phyloP scores from a whole-genome alignment of 257 asterid species.

The Plantago elongata region DNA sequence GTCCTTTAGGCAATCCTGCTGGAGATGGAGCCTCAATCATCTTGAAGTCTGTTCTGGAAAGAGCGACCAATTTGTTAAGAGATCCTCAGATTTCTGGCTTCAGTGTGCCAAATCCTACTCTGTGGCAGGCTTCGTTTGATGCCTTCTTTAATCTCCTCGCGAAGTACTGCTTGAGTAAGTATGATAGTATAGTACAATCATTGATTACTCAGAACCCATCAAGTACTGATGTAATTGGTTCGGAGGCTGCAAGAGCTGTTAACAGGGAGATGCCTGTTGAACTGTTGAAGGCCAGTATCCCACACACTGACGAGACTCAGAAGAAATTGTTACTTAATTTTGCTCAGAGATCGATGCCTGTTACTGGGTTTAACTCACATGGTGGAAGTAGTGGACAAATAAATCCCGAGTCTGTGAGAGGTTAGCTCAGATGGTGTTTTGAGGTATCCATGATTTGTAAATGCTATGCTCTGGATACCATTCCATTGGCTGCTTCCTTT shows the following conservation, averaged over 20 bases:
- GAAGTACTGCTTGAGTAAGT: slow-evolving; percentile 67
- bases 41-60: slow-evolving; percentile 67
- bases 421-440: slow-evolving; percentile 17
- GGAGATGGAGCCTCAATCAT: slow-evolving; percentile 87
- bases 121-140: slow-evolving; percentile 94
- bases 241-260: slow-evolving; percentile 79
- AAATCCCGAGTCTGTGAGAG: slow-evolving; percentile 39
- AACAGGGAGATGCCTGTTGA: slow-evolving; percentile 92
- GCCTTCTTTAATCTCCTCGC: slow-evolving; percentile 86
- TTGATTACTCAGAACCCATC: slow-evolving; percentile 43
- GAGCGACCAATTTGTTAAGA: slow-evolving; percentile 54
- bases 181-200: slow-evolving; percentile 69
- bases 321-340: slow-evolving; percentile 64
- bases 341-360: slow-evolving; percentile 53
- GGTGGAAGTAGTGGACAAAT: slow-evolving; percentile 37
- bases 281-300: slow-evolving; percentile 81
- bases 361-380: slow-evolving; percentile 26
- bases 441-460: slow-evolving; percentile 21
- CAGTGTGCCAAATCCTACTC: slow-evolving; percentile 59
- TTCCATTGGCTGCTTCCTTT: slow-evolving; percentile 12
- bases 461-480: slow-evolving; percentile 17
- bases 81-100: slow-evolving; percentile 49
- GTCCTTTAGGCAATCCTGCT: slow-evolving; percentile 71
- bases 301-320: slow-evolving; percentile 83
- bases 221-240: slow-evolving; percentile 35